phyloP scores from a whole-genome alignment of 2,329 filamentous ascomycete genomes.

The Fusarium incarnatum region DNA sequence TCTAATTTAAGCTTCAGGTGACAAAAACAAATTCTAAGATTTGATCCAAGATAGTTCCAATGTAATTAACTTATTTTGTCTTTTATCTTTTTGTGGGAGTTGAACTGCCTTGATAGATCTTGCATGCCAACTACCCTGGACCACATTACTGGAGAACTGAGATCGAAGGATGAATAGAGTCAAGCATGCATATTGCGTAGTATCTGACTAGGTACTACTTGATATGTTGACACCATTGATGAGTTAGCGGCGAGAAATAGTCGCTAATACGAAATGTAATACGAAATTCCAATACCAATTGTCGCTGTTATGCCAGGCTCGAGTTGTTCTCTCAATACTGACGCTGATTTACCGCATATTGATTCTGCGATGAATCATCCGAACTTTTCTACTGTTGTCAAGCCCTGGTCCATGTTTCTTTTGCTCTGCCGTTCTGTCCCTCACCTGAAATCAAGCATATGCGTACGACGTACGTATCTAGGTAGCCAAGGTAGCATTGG shows the following conservation, averaged over 20 bases:
- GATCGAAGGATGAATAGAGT: not conserved
- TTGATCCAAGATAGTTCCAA: not conserved
- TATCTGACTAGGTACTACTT: not conserved
- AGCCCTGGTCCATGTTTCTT: not conserved
- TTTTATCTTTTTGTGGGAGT: not conserved
- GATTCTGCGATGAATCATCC: not conserved
- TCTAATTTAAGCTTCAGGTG: not conserved
- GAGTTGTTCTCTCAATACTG: not conserved
- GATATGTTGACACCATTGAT: not conserved
- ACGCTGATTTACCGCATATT: not conserved
- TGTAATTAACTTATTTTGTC: not conserved
- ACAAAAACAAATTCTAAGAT: not conserved
- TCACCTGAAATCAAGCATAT: slow-evolving; percentile 9
- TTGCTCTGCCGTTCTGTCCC: not conserved
- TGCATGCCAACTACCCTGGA: not conserved
- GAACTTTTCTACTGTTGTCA: not conserved
- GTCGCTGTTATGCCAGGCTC: not conserved
- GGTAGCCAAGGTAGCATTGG: not conserved
- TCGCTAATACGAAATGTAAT: not conserved
- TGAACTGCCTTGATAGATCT: not conserved
- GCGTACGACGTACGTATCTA: not conserved
- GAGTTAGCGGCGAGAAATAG: not conserved
- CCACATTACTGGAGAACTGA: not conserved
- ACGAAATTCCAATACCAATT: not conserved
- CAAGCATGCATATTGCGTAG: not conserved